A percentile compares a stretch with the other conserved stretches of the same genome.
phyloP scores from a whole-genome alignment of 2,329 filamentous ascomycete species.

The Fragosphaeria purpurea region DNA sequence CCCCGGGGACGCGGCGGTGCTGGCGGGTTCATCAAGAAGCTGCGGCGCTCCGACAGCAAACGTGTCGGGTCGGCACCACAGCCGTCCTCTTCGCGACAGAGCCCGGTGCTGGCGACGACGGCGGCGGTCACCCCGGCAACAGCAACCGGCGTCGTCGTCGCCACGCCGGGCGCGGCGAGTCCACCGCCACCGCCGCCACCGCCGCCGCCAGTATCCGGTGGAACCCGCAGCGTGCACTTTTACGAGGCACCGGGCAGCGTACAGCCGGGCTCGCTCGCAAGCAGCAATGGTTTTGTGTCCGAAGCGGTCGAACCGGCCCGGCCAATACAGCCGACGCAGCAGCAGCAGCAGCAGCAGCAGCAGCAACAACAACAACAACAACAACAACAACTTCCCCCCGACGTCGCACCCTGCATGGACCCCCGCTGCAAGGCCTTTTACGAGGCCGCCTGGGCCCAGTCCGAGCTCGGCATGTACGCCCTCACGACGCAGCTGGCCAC shows the following conservation, averaged over 20 bases:
- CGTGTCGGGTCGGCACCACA: too few relatives aligned
- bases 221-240: background rate
- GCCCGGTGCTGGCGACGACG: too few relatives aligned
- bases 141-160: background rate
- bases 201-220: background rate
- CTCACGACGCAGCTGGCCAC: background rate
- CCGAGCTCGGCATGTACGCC: background rate
- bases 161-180: background rate
- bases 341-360: background rate
- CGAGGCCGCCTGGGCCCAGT: background rate
- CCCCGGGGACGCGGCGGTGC: background rate
- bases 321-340: background rate
- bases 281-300: background rate
- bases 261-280: background rate
- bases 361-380: background rate
- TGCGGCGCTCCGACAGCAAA: constrained; percentile 2
- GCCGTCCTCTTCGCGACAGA: too few relatives aligned
- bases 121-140: background rate
- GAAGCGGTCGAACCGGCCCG: too few relatives aligned
- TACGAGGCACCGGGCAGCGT: background rate
- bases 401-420: background rate
- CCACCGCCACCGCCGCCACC: background rate
- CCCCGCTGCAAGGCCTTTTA: background rate
- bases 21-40: constrained; percentile 3
- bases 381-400: background rate